Evolutionary conservation across 805 yeast species (phyloP), one percentile per base, ranked within the genome.

Genomic region (Saturnispora mendoncae): DNA sequence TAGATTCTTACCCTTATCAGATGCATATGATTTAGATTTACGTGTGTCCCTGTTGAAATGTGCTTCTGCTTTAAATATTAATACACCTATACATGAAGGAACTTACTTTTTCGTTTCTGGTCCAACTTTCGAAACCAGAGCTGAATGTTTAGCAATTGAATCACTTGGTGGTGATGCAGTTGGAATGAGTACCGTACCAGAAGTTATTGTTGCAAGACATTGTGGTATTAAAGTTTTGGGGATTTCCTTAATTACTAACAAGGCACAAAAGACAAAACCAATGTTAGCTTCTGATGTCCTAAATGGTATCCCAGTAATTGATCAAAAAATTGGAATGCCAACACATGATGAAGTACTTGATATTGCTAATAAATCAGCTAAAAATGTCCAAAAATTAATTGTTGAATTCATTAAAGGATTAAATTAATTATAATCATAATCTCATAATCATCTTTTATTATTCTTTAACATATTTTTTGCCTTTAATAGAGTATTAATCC

Each of bases 141-240:
- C 97, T 0, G 98, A 90, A 64, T 82, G 81, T n/a, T 69, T 94
- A 43, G 68, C 80, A 69, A 66, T 90, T 36, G 61, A 77, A 45
- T 51, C 64, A 5, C 49, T 82, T 23, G 97, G 97, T 8, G 96
- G 85, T 39, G 97, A 90, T 60, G 84, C 92, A 0, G 97, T 88
- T 2, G 97, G 97, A 4, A 90, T 90, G 98, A 83, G 95, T 43
- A 92, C 97, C 0, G 97, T 90, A 26, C 97, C 98, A 0, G 98
- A 90, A 61, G 95, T 86, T 2, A 76, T 86, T 46, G 81, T 86
- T 15, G 97, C 96, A 2, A 78, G 95, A 58, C 97, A 92, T 59
- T 72, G 79, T 45, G 94, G 88, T 1, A 61, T 92, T 65, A 71
- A 67, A 48, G 95, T 87, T 4, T 65, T 90, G 47, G 97, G 97